Evolutionary conservation across 768 basidiomycete genomes (phyloP).

Genomic region (Russula sp.): DNA sequence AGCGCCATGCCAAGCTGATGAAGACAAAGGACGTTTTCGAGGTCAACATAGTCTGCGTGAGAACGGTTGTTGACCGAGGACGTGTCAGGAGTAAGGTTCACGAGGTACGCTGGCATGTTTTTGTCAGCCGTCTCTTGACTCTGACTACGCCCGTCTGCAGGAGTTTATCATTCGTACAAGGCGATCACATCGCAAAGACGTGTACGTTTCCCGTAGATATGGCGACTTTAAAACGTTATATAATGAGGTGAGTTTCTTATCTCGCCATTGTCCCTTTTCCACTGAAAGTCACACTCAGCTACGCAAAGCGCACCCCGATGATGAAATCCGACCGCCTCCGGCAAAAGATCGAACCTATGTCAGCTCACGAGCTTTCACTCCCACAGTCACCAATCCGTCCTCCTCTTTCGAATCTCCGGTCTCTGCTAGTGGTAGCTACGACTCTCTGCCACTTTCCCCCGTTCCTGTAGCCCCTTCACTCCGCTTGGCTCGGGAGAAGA

Average conservation of each 20-base stretch:
- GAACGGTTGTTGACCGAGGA: constrained; percentile 79
- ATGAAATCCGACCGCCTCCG: constrained; percentile 78
- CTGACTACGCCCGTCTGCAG: constrained; percentile 40
- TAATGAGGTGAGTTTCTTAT: constrained; percentile 57
- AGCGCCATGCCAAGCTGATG: constrained; percentile 49
- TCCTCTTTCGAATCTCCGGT: constrained; percentile 15
- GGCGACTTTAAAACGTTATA: constrained; percentile 92
- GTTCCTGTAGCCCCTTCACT: constrained; percentile 23
- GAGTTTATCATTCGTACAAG: constrained; percentile 94
- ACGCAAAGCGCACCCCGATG: constrained; percentile 80
- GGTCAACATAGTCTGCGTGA: constrained; percentile 87
- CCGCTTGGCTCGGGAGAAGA: constrained; percentile 86
- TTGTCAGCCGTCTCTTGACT: constrained; percentile 8
- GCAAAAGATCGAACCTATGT: constrained; percentile 81
- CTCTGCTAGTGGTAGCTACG: constrained; percentile 27
- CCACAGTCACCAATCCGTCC: constrained; percentile 33
- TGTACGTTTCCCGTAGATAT: constrained; percentile 89
- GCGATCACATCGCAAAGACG: constrained; percentile 64
- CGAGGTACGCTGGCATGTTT: constrained; percentile 56
- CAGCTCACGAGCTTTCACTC: constrained; percentile 43
- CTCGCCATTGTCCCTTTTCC: constrained; percentile 8
- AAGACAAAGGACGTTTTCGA: constrained; percentile 65
- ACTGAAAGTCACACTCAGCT: constrained; percentile 50
- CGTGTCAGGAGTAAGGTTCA: constrained; percentile 81
- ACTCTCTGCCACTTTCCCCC: constrained; percentile 32